phyloP scores from a whole-genome alignment of 2,329 filamentous ascomycete genomes.

The Apiospora sp. region DNA sequence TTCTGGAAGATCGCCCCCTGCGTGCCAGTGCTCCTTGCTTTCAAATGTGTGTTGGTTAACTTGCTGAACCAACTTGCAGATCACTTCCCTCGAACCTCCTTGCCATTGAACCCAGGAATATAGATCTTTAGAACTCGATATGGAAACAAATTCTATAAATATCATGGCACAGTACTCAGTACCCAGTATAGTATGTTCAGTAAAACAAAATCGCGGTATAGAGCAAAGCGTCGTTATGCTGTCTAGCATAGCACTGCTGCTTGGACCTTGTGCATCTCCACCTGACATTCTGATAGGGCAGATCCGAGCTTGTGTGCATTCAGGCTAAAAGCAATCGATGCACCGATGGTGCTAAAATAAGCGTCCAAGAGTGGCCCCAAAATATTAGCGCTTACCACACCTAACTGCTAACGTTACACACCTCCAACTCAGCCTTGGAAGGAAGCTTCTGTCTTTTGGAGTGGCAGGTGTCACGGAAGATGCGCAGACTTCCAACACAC shows the following conservation, averaged over 20 bases:
- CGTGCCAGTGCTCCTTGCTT: not conserved
- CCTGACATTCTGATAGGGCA: conserved; percentile 5
- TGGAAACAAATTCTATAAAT: conserved; percentile 4
- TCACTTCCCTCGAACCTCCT: not conserved
- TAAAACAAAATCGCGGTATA: not conserved
- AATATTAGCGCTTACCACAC: conserved; percentile 13
- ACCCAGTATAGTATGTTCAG: not conserved
- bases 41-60: not conserved
- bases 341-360: conserved; percentile 14
- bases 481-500: not conserved
- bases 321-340: conserved; percentile 11
- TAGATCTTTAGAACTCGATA: not conserved
- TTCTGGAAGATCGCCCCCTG: not conserved
- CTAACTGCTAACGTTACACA: conserved; percentile 3
- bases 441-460: not conserved
- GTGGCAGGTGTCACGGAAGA: not conserved
- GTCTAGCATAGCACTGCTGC: not conserved
- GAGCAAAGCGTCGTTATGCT: not conserved
- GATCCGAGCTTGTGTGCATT: not conserved
- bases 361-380: not conserved
- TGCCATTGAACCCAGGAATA: not conserved
- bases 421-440: not conserved
- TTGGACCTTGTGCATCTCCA: not conserved
- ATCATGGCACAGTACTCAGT: not conserved
- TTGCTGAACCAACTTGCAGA: not conserved